Evolutionary conservation across 768 basidiomycete genomes (phyloP).

Genomic region (Gyrodon lividus): DNA sequence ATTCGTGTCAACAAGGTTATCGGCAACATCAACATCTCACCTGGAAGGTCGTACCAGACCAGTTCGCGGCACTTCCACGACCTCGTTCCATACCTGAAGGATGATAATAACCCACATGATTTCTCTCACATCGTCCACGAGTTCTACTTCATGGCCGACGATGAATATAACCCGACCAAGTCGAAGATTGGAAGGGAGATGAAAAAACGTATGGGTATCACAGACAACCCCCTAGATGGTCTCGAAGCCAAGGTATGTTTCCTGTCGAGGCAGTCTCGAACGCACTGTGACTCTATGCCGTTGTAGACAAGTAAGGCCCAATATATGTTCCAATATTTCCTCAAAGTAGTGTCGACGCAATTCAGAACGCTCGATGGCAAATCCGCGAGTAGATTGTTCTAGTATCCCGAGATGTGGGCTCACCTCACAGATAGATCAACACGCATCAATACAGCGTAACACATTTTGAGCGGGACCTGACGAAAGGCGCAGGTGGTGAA

Average conservation of each 20-base stretch:
- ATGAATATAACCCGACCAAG: slow-evolving; percentile 75
- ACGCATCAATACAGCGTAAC: slow-evolving; percentile 96
- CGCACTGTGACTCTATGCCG: slow-evolving; percentile 1
- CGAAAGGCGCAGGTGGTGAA: slow-evolving; percentile 57
- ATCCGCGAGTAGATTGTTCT: slow-evolving; percentile 42
- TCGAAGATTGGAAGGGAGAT: slow-evolving; percentile 58
- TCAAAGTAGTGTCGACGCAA: slow-evolving; percentile 97
- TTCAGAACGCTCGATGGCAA: slow-evolving; percentile 83
- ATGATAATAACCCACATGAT: slow-evolving; percentile 86
- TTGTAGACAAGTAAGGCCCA: slow-evolving; percentile 69
- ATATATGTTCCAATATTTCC: slow-evolving; percentile 99
- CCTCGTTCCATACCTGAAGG: slow-evolving; percentile 91
- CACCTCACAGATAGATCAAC: slow-evolving; percentile 51
- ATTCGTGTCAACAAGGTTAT: slow-evolving; percentile 96
- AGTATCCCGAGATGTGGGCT: slow-evolving; percentile 3
- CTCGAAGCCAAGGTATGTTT: slow-evolving; percentile 54
- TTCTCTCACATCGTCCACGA: slow-evolving; percentile 87
- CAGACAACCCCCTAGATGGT: slow-evolving; percentile 73
- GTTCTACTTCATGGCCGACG: slow-evolving; percentile 77
- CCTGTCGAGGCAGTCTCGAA: neutral
- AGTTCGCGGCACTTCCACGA: slow-evolving; percentile 78
- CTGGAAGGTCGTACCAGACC: slow-evolving; percentile 92
- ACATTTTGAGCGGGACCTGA: slow-evolving; percentile 91
- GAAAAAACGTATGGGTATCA: slow-evolving; percentile 72
- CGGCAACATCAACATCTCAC: slow-evolving; percentile 93